Conservation (phyloP, 164 flowering plant species). For the Vitis cinerea region DNA sequence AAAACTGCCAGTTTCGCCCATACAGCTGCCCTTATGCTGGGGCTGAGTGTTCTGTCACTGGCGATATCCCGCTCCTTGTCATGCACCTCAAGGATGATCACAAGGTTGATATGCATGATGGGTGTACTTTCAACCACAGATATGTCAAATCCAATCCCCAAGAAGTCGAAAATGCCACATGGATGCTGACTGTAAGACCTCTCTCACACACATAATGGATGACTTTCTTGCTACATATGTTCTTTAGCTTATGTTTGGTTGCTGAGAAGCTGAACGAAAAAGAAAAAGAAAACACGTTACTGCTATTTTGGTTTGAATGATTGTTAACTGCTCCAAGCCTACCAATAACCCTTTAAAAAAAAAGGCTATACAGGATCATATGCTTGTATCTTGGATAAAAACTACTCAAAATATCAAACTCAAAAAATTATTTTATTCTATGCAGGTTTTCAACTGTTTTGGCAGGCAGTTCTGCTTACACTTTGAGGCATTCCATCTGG, state of each 20-base stretch:
- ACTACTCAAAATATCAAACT: too few species aligned
- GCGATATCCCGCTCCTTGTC: conserved; percentile 57
- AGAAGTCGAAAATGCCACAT: conserved; percentile 68
- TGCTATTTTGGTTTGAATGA: too few species aligned
- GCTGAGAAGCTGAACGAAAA: too few species aligned
- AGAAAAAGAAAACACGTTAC: too few species aligned
- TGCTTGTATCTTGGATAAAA: too few species aligned
- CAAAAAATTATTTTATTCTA: neutral
- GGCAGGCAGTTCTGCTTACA: conserved; percentile 70
- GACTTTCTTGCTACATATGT: too few species aligned
- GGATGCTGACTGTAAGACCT: conserved; percentile 70
- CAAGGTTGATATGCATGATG: conserved; percentile 79
- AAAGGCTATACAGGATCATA: too few species aligned
- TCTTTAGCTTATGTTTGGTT: too few species aligned
- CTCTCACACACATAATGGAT: neutral
- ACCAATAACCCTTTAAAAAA: too few species aligned
- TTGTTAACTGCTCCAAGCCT: too few species aligned
- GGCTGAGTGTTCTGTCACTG: conserved; percentile 59
- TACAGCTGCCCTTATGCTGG: conserved; percentile 80
- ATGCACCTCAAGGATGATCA: conserved; percentile 67
- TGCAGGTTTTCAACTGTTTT: conserved; percentile 71
- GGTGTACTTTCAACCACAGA: conserved; percentile 65
- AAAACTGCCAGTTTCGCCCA: conserved; percentile 54
- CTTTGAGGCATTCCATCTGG: conserved; percentile 68
- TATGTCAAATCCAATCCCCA: conserved; percentile 66